Evolutionary conservation across 2,329 filamentous ascomycete species (phyloP), one percentile per base, ranked within the genome.

Genomic region (Aurifilum marmelostoma): DNA sequence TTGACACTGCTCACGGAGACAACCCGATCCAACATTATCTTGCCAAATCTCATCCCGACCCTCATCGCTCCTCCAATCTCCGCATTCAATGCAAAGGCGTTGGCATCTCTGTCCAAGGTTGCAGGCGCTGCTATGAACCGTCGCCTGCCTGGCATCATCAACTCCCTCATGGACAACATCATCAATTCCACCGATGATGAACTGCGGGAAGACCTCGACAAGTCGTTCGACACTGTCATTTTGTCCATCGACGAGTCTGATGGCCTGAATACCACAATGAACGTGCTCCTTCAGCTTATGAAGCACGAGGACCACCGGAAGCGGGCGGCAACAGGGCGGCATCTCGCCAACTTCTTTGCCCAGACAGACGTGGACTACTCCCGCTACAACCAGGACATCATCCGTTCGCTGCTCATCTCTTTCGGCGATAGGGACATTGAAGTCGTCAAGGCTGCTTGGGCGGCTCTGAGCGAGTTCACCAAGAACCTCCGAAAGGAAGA

Each of bases 221-320:
- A 83, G 63, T 92, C 96, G 0, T 96, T 99, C 75, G 93, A 97
- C 77, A 92, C 92, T 0, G 93, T 99, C 7, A 86, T 99, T 69
- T 83, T 95, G 64, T 97, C 94, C 27, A 94, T 98, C 70, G 96
- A 99, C 78, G 96, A 98, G 79, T 97, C 89, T 74, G 96, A 99
- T 80, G 96, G 97, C 65, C 86, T 99, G 47, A 98, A 97, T 78
- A 96, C 92, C 11, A 91, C 93, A 71, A 98, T 99, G 93, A 97
- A 92, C 75, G 93, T 96, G 50, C 91, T 99, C 82, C 83, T 98
- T 60, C 86, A 90, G 68, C 86, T 98, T 68, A 87, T 94, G 74
- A 98, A 98, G 81, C 91, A 98, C 75, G 93, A 97, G 47, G 95
- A 99, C 77, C 94, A 99, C 79, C 88, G 86, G 69, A 92, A 91